Evolutionary conservation across 1,284 basidiomycete genomes (phyloP).

Genomic region (Puccinia novopanici): DNA sequence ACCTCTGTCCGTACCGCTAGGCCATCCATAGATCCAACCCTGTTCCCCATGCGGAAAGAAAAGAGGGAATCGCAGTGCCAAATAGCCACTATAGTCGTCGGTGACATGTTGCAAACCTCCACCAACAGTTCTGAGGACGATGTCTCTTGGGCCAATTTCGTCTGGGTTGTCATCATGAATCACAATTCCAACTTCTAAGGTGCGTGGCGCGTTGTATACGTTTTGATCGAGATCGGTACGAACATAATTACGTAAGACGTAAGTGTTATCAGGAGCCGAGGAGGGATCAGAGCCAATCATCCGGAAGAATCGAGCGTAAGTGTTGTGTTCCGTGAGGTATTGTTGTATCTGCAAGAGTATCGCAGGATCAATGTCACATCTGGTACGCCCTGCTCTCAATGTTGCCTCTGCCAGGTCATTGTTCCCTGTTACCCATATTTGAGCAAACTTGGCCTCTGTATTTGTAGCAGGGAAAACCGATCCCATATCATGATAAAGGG

Average conservation of each 20-base stretch:
- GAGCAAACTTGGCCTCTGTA: neutral
- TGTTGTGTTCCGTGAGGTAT: neutral
- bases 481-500: too few relatives aligned
- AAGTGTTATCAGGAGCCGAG: neutral
- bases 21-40: neutral
- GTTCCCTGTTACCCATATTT: slow-evolving; percentile 17
- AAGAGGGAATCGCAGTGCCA: slow-evolving; percentile 10
- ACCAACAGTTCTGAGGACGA: neutral
- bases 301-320: neutral
- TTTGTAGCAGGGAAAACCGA: neutral
- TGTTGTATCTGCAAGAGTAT: neutral
- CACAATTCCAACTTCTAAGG: neutral
- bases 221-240: neutral
- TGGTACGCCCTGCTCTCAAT: neutral
- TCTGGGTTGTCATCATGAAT: neutral
- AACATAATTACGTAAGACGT: too few relatives aligned
- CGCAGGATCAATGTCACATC: neutral
- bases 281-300: neutral
- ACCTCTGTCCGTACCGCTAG: neutral
- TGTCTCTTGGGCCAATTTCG: neutral
- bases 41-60: too few relatives aligned
- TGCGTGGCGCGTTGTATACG: neutral
- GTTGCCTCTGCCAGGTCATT: neutral
- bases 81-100: slow-evolving; percentile 1
- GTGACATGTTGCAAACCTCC: neutral